Conservation (phyloP, 352 stramenopile genomes). For the Globisporangium rhizosaccharum region DNA sequence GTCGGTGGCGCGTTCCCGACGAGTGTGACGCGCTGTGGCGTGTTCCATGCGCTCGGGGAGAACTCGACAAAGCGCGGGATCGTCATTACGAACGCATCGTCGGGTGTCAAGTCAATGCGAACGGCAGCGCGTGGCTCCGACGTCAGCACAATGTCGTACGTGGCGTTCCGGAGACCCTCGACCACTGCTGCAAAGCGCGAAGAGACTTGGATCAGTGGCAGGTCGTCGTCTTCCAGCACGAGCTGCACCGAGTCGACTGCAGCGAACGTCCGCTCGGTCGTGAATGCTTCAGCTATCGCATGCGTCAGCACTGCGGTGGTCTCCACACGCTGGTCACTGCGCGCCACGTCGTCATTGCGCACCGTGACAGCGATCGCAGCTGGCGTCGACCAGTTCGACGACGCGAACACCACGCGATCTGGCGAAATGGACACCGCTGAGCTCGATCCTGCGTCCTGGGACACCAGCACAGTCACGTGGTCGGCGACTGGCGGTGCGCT, state of each 20-base stretch:
- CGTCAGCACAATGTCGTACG: conserved; percentile 42
- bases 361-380: conserved; percentile 22
- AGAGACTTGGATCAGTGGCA: conserved; percentile 50
- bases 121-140: conserved; percentile 39
- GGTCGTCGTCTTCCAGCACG: conserved; percentile 43
- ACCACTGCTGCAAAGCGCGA: conserved; percentile 38
- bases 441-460: not conserved
- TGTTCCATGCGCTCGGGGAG: conserved; percentile 29
- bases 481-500: conserved; percentile 27
- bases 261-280: conserved; percentile 28
- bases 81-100: conserved; percentile 9
- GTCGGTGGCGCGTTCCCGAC: not conserved
- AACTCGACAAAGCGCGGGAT: conserved; percentile 30
- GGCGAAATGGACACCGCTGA: conserved; percentile 25
- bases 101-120: conserved; percentile 21
- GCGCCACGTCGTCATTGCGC: conserved; percentile 21
- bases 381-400: conserved; percentile 36
- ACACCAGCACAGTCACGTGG: conserved; percentile 4
- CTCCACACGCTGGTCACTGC: conserved; percentile 9
- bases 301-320: conserved; percentile 27
- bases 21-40: conserved; percentile 28
- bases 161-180: conserved; percentile 38
- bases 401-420: conserved; percentile 26
- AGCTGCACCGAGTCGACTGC: conserved; percentile 25
- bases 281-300: conserved; percentile 23